These are phyloP conservation scores for Pseudoscleropodium purum DNA, from an alignment of 225 moss, liverwort and hornwort genomes.

Conservation along the genomic window DNA sequence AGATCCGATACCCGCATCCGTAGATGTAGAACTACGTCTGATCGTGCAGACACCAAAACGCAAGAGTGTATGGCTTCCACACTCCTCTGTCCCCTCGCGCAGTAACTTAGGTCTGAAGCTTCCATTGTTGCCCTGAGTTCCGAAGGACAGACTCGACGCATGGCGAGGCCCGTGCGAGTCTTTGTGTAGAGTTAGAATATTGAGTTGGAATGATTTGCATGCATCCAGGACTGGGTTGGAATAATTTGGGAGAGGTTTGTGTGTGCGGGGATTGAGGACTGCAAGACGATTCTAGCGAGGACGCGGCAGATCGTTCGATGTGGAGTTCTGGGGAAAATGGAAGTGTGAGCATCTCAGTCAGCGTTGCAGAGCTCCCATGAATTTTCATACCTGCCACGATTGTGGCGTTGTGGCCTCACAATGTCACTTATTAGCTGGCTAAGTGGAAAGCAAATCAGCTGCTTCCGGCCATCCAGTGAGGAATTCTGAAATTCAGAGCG, in stretches of 20 bases:
- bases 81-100: not conserved
- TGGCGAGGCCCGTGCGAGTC: not conserved
- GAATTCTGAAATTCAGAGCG: too few relatives aligned
- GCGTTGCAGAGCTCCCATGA: not conserved
- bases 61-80: not conserved
- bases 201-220: not conserved
- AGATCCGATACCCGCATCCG: not conserved
- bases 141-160: not conserved
- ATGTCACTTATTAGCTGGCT: too few relatives aligned
- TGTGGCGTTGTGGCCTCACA: too few relatives aligned
- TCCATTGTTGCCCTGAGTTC: not conserved
- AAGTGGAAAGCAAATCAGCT: too few relatives aligned
- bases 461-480: too few relatives aligned
- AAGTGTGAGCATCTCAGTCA: not conserved
- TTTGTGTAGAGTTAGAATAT: not conserved
- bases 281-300: not conserved
- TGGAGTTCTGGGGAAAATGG: not conserved
- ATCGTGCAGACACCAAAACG: accelerated
- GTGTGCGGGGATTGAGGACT: not conserved
- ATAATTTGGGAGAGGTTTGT: not conserved
- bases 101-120: not conserved
- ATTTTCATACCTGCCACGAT: too few relatives aligned
- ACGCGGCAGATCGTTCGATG: not conserved
- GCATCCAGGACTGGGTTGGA: not conserved
- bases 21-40: not conserved